phyloP scores from a whole-genome alignment of 179 eudicot genomes.

The Camellia oleifera region DNA sequence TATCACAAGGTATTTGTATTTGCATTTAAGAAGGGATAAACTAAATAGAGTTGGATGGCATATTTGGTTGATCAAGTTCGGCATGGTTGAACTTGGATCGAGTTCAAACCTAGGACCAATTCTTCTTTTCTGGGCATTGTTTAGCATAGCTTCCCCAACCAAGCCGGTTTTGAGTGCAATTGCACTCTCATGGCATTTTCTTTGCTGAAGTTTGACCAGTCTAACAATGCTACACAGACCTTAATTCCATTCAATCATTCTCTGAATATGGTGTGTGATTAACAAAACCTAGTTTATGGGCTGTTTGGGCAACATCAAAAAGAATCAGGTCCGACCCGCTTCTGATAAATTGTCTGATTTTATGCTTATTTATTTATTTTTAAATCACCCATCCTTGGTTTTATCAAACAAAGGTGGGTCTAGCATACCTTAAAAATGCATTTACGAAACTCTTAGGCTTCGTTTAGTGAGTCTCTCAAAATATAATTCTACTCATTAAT shows the following conservation, averaged over 20 bases:
- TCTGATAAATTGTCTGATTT: no score
- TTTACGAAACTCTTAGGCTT: neutral
- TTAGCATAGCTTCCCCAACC: neutral
- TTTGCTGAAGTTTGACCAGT: neutral
- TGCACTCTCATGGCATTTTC: neutral
- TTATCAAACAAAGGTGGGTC: neutral
- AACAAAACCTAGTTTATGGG: neutral
- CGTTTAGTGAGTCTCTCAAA: no score
- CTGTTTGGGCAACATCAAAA: neutral
- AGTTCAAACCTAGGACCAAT: neutral
- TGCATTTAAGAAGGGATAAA: neutral
- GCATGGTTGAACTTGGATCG: neutral
- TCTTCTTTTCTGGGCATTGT: neutral
- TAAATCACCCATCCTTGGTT: neutral
- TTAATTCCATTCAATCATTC: neutral
- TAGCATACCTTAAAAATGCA: neutral
- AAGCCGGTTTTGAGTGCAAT: neutral
- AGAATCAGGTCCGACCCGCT: no score
- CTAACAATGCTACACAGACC: no score
- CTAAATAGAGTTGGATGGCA: neutral
- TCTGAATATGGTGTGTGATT: neutral
- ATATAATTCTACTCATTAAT: no score
- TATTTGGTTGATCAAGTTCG: neutral
- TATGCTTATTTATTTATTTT: neutral
- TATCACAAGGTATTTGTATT: no score